Base-by-base conservation (phyloP, 805 yeast genomes). In the Wickerhamomyces hampshirensis region DNA sequence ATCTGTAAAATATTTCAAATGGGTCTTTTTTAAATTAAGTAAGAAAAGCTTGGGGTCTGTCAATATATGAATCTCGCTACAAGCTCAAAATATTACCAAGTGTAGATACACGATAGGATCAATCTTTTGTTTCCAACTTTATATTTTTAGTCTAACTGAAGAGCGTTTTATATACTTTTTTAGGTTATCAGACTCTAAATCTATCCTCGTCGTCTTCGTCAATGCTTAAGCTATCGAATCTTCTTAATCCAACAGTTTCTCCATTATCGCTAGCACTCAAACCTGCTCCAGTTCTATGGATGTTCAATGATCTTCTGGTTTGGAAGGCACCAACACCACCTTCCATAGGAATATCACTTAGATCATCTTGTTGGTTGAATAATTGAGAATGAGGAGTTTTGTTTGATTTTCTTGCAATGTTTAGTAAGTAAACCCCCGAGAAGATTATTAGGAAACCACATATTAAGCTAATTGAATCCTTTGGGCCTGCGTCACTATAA, bases 361-460 rank as follows among this genome's bases (percentile, higher is more conserved):
- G 69, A 40, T 71, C 84, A 53, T 71, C 81, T 63, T 67, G 56
- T 23, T 50, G 45, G 21, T 67, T 60, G 48, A 68, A 68, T 33
- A 69, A 58, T 6, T 33, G 30, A 26, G 34, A 38, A 18, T 41
- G 47, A 38, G 67, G 72, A 18, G 67, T 71, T 30, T 74, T 75
- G 37, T 73, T 74, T 42, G 68, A 73, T 56, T 77, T 75, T 53
- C 94, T 73, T 2, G 93, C 75, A 30, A 87, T 75, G 60, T 87
- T 87, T 51, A 87, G 70, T 40, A 87, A 66, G 53, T 81, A 87
- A 17, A 87, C 96, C 29, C 96, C 96, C 37, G 84, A 73, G 63
- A 87, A 88, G 40, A 88, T 87, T 56, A 85, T 84, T 40, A 86
- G 68, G 59, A 87, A 87, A 14, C 96, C 96, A 53, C 87, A 79